These are phyloP conservation scores for Aspergillus transmontanensis DNA, from an alignment of 2,329 filamentous ascomycete species.

Conservation along the genomic window DNA sequence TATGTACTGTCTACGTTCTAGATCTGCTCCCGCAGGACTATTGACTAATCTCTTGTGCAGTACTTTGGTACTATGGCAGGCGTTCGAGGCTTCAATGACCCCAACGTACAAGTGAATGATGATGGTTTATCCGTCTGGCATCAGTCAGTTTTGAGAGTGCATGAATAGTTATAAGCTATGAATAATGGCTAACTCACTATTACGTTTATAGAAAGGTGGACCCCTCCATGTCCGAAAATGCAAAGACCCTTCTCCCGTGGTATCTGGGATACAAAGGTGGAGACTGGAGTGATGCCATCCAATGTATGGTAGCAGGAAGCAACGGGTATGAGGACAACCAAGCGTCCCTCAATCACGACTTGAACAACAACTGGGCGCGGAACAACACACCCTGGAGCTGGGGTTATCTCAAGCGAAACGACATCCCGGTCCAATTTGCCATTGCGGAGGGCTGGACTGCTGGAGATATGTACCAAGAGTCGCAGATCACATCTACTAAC, in stretches of 20 bases:
- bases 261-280: conserved; percentile 59
- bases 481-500: conserved; percentile 55
- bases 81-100: conserved; percentile 58
- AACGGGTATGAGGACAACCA: conserved; percentile 59
- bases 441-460: conserved; percentile 59
- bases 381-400: conserved; percentile 59
- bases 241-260: conserved; percentile 54
- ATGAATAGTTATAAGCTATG: neutral
- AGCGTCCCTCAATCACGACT: conserved; percentile 52
- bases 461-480: conserved; percentile 61
- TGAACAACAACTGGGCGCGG: conserved; percentile 57
- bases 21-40: neutral
- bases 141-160: conserved; percentile 38
- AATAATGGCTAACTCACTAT: neutral
- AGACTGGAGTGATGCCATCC: conserved; percentile 54
- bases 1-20: conserved; percentile 18
- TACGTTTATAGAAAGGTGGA: conserved; percentile 37
- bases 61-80: conserved; percentile 61
- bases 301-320: conserved; percentile 56
- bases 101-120: conserved; percentile 56
- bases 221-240: conserved; percentile 40
- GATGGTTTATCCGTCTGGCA: conserved; percentile 50
- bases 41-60: conserved; percentile 31
- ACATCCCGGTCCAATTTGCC: conserved; percentile 58
- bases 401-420: conserved; percentile 54